These are phyloP conservation scores for Sabuloglossum arenarium DNA, from an alignment of 495 filamentous ascomycete species.

Conservation along the genomic window DNA sequence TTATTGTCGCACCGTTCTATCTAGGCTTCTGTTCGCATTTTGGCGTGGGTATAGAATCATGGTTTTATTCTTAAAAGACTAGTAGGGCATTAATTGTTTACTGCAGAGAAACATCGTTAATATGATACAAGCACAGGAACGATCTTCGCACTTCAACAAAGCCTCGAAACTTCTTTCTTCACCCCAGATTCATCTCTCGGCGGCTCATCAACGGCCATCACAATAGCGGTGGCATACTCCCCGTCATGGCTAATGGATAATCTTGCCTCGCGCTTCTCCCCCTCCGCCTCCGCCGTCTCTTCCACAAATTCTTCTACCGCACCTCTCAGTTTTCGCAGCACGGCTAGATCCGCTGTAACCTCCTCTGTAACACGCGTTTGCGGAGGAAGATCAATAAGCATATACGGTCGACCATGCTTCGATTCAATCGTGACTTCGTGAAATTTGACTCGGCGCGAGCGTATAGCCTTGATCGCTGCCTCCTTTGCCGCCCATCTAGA, in stretches of 20 bases:
- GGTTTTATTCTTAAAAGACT: no score
- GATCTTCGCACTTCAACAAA: background rate
- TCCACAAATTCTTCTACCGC: background rate
- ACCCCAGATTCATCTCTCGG: background rate
- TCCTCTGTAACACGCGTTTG: background rate
- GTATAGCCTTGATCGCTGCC: constrained; percentile 39
- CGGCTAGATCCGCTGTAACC: background rate
- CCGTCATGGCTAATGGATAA: constrained; percentile 28
- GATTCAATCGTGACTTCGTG: constrained; percentile 23
- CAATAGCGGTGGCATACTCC: constrained; percentile 25
- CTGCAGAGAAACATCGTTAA: no score
- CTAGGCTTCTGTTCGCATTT: no score
- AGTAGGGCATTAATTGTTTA: no score
- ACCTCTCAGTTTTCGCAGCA: background rate
- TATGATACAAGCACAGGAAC: no score
- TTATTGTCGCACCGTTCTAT: no score
- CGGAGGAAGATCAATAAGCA: constrained; percentile 3
- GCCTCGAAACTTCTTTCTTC: background rate
- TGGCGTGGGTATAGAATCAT: no score
- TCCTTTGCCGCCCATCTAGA: constrained; percentile 42
- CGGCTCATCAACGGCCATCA: constrained; percentile 11
- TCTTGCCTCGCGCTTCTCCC: background rate
- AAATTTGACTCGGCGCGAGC: constrained; percentile 20
- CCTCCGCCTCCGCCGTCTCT: background rate
- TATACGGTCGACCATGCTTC: background rate